These are phyloP conservation scores for Fraxinus pennsylvanica DNA, from an alignment of 257 asterid species.

Conservation along the genomic window DNA sequence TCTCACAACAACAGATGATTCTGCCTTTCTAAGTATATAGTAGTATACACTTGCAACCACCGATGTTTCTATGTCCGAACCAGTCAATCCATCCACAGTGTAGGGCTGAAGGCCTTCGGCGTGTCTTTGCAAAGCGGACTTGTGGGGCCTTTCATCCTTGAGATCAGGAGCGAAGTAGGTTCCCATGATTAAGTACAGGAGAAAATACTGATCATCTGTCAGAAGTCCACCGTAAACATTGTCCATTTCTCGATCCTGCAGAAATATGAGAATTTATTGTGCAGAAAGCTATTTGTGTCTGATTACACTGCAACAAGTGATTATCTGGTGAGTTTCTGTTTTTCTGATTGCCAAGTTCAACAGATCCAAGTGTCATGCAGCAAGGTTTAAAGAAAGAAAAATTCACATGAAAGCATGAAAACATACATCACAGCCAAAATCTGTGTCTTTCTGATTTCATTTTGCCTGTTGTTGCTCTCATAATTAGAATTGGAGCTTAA, in stretches of 20 bases:
- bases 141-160: conserved; percentile 36
- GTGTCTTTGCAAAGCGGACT: conserved; percentile 52
- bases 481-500: background rate
- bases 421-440: background rate
- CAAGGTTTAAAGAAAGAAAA: background rate
- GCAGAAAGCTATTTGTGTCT: background rate
- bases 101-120: conserved; percentile 44
- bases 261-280: background rate
- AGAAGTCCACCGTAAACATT: conserved; percentile 26
- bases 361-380: background rate
- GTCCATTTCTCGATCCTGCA: conserved; percentile 43
- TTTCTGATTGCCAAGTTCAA: background rate
- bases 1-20: conserved; percentile 40
- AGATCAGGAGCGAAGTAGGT: conserved; percentile 68
- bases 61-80: conserved; percentile 38
- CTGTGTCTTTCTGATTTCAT: background rate
- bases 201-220: conserved; percentile 63
- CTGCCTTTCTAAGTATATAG: conserved; percentile 54
- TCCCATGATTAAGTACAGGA: conserved; percentile 58
- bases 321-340: background rate
- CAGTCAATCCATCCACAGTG: conserved; percentile 41
- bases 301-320: background rate
- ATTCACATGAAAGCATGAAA: background rate
- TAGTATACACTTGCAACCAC: conserved; percentile 61
- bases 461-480: background rate